Evolutionary conservation across 768 basidiomycete species (phyloP), one percentile per base, ranked within the genome.

Genomic region (Infundibulicybe gibba): DNA sequence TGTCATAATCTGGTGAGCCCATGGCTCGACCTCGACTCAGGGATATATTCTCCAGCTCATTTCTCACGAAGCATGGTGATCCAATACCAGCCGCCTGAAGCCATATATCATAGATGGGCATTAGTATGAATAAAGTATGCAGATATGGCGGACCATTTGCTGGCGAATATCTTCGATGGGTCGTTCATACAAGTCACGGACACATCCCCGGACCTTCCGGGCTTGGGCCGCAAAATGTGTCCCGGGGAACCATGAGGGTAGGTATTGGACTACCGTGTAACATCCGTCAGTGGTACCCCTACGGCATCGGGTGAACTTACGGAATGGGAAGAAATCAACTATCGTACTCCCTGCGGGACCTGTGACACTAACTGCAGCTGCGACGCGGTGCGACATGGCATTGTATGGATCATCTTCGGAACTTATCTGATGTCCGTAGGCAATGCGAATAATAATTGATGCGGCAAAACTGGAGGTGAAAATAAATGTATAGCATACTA

Each of bases 171-270:
- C 35, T 11, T 46, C 15, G 41, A 43, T 45, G 0, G 57, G 59
- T 25, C 49, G 44, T n/a, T 51, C 40, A 41, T 54, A 42, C 8
- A 54, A 31, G n/a, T 34, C 45, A 31, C 47, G 32, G 41, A 53
- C 16, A n/a, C 37, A 34, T 38, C 34, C 43, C 16, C 38, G 13
- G 35, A 41, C 39, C 32, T 35, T 39, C 35, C 49, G 49, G 12
- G 58, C 58, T 25, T 25, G 31, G 20, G 32, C 44, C 1, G 51
- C 51, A 45, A 53, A 53, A 34, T 47, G 53, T 39, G 55, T 53
- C 3, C 58, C 58, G 9, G 58, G 55, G 39, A 59, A 59, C 58
- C 58, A 59, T 9, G 53, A 53, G 1, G 58, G 58, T 11, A 52
- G 14, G 33, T 51, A 47, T 45, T 34, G 44, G 4, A 53, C 52